Evolutionary conservation across 1,284 basidiomycete species (phyloP).

Genomic region (Heterobasidion occidentale): DNA sequence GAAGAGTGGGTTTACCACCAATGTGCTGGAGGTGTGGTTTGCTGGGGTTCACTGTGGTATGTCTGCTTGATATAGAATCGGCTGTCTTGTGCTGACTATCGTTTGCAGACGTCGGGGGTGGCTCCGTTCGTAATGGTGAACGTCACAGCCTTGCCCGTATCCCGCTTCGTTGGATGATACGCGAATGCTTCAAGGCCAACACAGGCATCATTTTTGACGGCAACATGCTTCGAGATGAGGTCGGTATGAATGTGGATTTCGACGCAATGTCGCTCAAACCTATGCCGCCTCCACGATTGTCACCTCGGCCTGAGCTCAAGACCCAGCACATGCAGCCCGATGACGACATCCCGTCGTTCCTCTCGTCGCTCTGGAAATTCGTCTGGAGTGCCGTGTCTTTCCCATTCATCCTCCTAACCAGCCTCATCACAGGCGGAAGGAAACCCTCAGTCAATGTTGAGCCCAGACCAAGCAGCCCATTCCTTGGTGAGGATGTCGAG

Average conservation of each 20-base stretch:
- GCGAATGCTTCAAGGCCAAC: constrained; percentile 39
- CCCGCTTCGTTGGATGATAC: constrained; percentile 59
- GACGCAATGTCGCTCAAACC: background rate
- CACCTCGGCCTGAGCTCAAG: background rate
- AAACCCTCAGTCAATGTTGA: background rate
- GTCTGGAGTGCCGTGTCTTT: background rate
- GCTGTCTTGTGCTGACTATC: background rate
- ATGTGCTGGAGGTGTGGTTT: constrained; percentile 43
- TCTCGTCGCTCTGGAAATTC: constrained; percentile 1
- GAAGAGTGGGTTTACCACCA: constrained; percentile 19
- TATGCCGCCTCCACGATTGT: background rate
- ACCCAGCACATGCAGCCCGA: background rate
- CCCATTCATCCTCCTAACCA: background rate
- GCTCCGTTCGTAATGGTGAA: constrained; percentile 45
- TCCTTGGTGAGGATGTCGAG: constrained; percentile 34
- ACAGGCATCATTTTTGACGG: constrained; percentile 29
- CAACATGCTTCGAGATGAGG: constrained; percentile 16
- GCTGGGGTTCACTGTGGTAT: constrained; percentile 24
- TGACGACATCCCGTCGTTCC: constrained; percentile 7
- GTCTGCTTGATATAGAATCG: constrained; percentile 35
- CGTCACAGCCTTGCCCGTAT: constrained; percentile 48
- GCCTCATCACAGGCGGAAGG: constrained; percentile 1
- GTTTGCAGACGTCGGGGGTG: constrained; percentile 40
- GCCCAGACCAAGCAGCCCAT: background rate
- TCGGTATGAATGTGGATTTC: constrained; percentile 28